Conservation (phyloP, 1,284 basidiomycete species). For the Fomitopsis schrenkii region DNA sequence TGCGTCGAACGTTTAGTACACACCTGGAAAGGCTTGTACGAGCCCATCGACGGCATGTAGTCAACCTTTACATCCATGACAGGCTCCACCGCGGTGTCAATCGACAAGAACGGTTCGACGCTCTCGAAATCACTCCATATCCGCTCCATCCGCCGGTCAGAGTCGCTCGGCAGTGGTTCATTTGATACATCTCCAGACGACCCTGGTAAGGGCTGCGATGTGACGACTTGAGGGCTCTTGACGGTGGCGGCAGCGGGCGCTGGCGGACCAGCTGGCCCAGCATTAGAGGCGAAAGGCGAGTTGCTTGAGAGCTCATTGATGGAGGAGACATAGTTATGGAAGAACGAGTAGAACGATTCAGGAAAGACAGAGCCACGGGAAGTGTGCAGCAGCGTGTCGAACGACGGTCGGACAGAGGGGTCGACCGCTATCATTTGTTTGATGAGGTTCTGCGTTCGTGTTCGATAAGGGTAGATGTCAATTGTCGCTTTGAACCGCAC, state of each 20-base stretch:
- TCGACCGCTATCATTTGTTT: conserved; percentile 88
- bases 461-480: conserved; percentile 12
- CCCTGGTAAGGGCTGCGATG: conserved; percentile 4
- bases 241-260: conserved; percentile 14
- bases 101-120: conserved; percentile 65
- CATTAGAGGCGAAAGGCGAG: conserved; percentile 36
- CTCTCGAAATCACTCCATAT: conserved; percentile 82
- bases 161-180: conserved; percentile 64
- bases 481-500: conserved; percentile 23
- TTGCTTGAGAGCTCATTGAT: conserved; percentile 64
- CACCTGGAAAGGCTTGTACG: conserved; percentile 63
- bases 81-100: conserved; percentile 42
- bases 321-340: conserved; percentile 86
- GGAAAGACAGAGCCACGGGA: conserved; percentile 85
- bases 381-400: conserved; percentile 76
- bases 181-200: conserved; percentile 21
- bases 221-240: conserved; percentile 7
- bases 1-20: not conserved
- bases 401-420: conserved; percentile 74
- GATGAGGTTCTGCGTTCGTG: conserved; percentile 66
- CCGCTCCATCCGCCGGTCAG: conserved; percentile 72
- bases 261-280: conserved; percentile 20
- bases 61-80: conserved; percentile 44
- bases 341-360: conserved; percentile 90
- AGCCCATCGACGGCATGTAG: conserved; percentile 34